Evolutionary conservation across 2,329 filamentous ascomycete genomes (phyloP).

Genomic region (Cytospora piceicola): DNA sequence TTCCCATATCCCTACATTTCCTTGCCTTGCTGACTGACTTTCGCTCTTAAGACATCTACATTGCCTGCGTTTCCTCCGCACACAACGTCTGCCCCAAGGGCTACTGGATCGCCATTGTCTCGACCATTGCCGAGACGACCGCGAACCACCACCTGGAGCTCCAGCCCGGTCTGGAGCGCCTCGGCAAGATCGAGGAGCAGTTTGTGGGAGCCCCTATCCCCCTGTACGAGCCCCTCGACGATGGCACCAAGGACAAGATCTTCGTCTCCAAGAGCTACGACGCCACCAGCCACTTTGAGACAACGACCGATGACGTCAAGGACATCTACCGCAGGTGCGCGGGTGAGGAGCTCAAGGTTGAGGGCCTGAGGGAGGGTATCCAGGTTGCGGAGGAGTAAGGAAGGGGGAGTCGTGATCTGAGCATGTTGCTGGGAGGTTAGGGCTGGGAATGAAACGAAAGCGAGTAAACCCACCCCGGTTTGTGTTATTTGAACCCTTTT

Average conservation of each 20-base stretch:
- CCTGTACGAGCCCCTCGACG: conserved; percentile 86
- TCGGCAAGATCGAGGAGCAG: conserved; percentile 93
- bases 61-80: conserved; percentile 90
- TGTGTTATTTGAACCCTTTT: background rate
- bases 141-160: conserved; percentile 97
- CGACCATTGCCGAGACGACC: conserved; percentile 89
- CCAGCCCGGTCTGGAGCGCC: conserved; percentile 85
- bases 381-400: conserved; percentile 70
- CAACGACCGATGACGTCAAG: conserved; percentile 84
- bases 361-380: conserved; percentile 80
- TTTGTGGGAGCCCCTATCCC: conserved; percentile 94
- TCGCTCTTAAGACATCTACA: conserved; percentile 80
- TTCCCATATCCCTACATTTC: background rate
- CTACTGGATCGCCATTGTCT: conserved; percentile 98
- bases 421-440: background rate
- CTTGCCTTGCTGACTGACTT: conserved; percentile 28
- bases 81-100: conserved; percentile 99
- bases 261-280: conserved; percentile 99
- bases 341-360: conserved; percentile 84
- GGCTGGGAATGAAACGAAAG: background rate
- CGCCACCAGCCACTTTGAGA: conserved; percentile 97
- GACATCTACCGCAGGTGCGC: conserved; percentile 87
- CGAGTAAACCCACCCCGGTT: background rate
- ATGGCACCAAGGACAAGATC: conserved; percentile 84
- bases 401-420: background rate